Evolutionary conservation across 2,329 filamentous ascomycete species (phyloP).

Genomic region (Kalaharituber pfeilii): DNA sequence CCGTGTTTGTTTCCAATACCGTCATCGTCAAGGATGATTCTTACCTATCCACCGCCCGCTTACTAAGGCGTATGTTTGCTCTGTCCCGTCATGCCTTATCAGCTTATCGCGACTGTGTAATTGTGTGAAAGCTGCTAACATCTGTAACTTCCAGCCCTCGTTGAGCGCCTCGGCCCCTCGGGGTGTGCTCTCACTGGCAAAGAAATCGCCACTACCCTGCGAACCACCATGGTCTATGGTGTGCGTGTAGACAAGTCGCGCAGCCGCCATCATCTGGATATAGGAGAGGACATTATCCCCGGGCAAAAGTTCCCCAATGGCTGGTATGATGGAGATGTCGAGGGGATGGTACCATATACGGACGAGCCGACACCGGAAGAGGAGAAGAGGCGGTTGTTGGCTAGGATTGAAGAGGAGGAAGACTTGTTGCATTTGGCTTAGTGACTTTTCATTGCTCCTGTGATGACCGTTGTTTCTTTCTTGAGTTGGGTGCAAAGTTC

Average conservation of each 20-base stretch:
- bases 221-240: constrained; percentile 11
- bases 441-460: neutral
- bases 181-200: constrained; percentile 14
- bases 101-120: too few species aligned
- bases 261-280: constrained; percentile 13
- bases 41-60: constrained; percentile 13
- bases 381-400: neutral
- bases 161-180: constrained; percentile 13
- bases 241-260: constrained; percentile 3
- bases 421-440: neutral
- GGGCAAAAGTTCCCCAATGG: constrained; percentile 11
- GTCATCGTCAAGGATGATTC: constrained; percentile 19
- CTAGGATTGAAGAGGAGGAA: neutral
- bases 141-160: constrained; percentile 7
- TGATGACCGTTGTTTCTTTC: too few species aligned
- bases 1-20: constrained; percentile 11
- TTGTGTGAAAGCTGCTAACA: neutral
- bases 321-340: constrained; percentile 11
- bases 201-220: constrained; percentile 11
- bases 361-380: neutral
- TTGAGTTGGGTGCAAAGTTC: too few species aligned
- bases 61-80: constrained; percentile 13
- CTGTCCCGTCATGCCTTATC: too few species aligned
- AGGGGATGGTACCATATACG: neutral
- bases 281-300: constrained; percentile 13